These are phyloP conservation scores for Amanita molliuscula DNA, from an alignment of 768 basidiomycete species.

Conservation along the genomic window DNA sequence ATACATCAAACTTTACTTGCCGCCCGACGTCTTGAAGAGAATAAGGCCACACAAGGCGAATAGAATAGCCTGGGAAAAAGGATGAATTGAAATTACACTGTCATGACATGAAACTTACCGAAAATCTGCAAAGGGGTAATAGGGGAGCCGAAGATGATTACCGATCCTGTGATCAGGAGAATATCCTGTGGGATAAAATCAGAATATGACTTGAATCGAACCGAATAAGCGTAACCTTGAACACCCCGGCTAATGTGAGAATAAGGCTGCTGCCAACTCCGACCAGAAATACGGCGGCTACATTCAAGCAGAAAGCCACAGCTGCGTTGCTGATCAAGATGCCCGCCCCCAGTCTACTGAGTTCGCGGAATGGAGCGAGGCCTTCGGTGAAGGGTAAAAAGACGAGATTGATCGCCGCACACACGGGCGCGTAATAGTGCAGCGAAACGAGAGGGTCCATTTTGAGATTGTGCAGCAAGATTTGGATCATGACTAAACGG, in stretches of 20 bases:
- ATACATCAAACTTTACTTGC: slow-evolving; percentile 30
- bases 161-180: slow-evolving; percentile 85
- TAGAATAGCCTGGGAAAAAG: slow-evolving; percentile 59
- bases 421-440: slow-evolving; percentile 95
- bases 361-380: slow-evolving; percentile 70
- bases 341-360: slow-evolving; percentile 52
- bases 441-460: slow-evolving; percentile 96
- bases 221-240: slow-evolving; percentile 53
- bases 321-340: slow-evolving; percentile 77
- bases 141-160: slow-evolving; percentile 69
- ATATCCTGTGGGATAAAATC: slow-evolving; percentile 59
- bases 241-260: slow-evolving; percentile 87
- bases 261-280: slow-evolving; percentile 81
- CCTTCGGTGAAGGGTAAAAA: slow-evolving; percentile 92
- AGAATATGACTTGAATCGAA: background rate
- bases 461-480: slow-evolving; percentile 88
- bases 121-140: slow-evolving; percentile 82
- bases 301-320: slow-evolving; percentile 82
- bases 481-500: slow-evolving; percentile 92
- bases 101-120: slow-evolving; percentile 30
- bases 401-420: slow-evolving; percentile 78
- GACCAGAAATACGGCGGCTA: slow-evolving; percentile 92
- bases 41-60: slow-evolving; percentile 84
- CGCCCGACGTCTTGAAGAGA: slow-evolving; percentile 70
- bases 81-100: background rate